Conservation (phyloP, 225 moss, liverwort and hornwort species). For the Anthoceros angustus region DNA sequence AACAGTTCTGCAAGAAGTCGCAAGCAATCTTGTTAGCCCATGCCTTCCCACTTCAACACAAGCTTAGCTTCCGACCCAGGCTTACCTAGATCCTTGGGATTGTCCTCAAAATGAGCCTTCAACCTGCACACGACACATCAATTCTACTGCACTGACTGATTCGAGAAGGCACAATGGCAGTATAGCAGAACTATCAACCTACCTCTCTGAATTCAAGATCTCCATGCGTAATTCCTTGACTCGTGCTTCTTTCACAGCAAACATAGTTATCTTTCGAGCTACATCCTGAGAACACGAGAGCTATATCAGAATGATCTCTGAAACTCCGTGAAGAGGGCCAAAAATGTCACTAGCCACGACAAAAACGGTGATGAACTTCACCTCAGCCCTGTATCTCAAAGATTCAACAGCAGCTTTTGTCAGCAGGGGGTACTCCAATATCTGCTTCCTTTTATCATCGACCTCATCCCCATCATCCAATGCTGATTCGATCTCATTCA, state of each 20-base stretch:
- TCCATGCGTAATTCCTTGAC: conserved; percentile 93
- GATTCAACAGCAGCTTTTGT: conserved; percentile 62
- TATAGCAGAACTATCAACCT: neutral
- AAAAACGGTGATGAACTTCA: neutral
- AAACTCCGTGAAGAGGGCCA: neutral
- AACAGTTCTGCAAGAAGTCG: conserved; percentile 38
- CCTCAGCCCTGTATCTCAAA: conserved; percentile 77
- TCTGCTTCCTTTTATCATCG: conserved; percentile 14
- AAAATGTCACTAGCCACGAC: neutral
- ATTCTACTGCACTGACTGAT: too few relatives aligned
- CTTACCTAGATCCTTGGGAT: conserved; percentile 63
- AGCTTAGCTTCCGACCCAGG: neutral
- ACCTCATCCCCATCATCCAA: conserved; percentile 26
- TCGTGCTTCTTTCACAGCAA: conserved; percentile 76
- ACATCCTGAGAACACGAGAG: conserved; percentile 32
- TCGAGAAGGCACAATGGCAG: too few relatives aligned
- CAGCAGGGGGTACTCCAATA: conserved; percentile 54
- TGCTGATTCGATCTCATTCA: conserved; percentile 47
- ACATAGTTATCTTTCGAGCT: conserved; percentile 58
- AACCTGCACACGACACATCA: conserved; percentile 17
- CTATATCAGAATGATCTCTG: neutral
- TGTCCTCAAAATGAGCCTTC: conserved; percentile 96
- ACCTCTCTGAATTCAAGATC: conserved; percentile 84
- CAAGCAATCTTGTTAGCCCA: neutral
- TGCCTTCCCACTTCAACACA: neutral